Evolutionary conservation across 225 moss, liverwort and hornwort genomes (phyloP).

Genomic region (Marchantia polymorpha): DNA sequence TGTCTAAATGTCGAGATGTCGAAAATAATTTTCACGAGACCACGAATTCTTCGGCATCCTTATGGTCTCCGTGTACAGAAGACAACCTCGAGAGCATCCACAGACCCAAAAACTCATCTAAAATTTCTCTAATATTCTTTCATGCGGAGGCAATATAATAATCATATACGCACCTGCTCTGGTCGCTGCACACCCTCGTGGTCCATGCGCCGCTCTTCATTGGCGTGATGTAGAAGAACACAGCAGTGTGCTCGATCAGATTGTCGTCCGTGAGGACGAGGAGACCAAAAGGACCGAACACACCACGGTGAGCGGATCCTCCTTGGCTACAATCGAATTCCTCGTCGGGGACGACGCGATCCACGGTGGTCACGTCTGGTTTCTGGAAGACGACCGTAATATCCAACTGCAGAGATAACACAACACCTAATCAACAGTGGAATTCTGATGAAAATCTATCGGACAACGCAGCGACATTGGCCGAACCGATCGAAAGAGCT

Average conservation of each 20-base stretch:
- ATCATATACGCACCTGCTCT: slow-evolving; percentile 32
- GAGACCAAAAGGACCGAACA: slow-evolving; percentile 59
- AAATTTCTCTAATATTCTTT: too few species aligned
- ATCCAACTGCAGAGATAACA: slow-evolving; percentile 45
- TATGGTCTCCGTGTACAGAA: too few species aligned
- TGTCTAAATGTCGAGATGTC: too few species aligned
- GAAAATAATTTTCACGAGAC: neutral
- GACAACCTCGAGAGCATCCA: too few species aligned
- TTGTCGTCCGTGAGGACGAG: slow-evolving; percentile 39
- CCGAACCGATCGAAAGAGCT: neutral
- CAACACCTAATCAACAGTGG: neutral
- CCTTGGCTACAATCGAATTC: slow-evolving; percentile 55
- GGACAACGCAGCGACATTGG: neutral
- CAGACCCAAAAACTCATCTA: too few species aligned
- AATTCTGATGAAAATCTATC: neutral
- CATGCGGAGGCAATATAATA: too few species aligned
- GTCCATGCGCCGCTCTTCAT: slow-evolving; percentile 30
- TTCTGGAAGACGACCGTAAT: slow-evolving; percentile 55
- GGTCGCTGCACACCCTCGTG: slow-evolving; percentile 48
- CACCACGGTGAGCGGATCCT: slow-evolving; percentile 58
- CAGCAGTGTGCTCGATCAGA: slow-evolving; percentile 32
- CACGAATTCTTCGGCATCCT: neutral
- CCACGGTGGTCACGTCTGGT: slow-evolving; percentile 48
- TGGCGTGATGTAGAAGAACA: slow-evolving; percentile 45
- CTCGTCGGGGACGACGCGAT: slow-evolving; percentile 18